Conservation (phyloP, 768 basidiomycete genomes). For the Tulasnella sp. region DNA sequence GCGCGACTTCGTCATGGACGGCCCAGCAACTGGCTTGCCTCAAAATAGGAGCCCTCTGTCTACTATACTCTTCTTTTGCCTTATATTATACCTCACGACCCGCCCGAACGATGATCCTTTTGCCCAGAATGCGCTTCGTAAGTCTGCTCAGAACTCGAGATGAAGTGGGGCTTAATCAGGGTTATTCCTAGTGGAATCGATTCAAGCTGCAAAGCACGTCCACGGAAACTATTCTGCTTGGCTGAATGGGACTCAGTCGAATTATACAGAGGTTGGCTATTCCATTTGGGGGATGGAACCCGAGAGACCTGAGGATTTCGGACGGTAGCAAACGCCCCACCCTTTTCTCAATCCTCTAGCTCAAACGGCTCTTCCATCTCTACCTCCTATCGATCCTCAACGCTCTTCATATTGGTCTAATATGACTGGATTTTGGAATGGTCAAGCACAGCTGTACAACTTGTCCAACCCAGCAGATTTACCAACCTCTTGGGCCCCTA, state of each 20-base stretch:
- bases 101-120: constrained; percentile 47
- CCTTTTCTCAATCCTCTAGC: constrained; percentile 45
- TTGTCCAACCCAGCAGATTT: constrained; percentile 40
- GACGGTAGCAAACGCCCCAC: neutral
- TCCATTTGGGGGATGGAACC: neutral
- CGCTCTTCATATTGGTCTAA: constrained; percentile 64
- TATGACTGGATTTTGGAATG: constrained; percentile 73
- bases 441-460: constrained; percentile 58
- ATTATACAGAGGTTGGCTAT: constrained; percentile 58
- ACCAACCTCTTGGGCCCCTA: constrained; percentile 46
- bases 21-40: neutral
- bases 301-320: neutral
- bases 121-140: constrained; percentile 24
- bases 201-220: constrained; percentile 55
- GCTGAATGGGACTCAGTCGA: constrained; percentile 61
- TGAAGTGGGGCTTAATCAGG: constrained; percentile 32
- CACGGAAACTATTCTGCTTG: constrained; percentile 71
- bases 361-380: constrained; percentile 46
- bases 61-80: constrained; percentile 66
- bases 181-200: constrained; percentile 51
- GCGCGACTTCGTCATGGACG: neutral
- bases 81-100: constrained; percentile 75
- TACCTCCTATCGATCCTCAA: constrained; percentile 44
- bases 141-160: constrained; percentile 14
- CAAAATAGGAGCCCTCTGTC: constrained; percentile 35